Conservation (phyloP, 164 flowering plant genomes). For the Piper betle region DNA sequence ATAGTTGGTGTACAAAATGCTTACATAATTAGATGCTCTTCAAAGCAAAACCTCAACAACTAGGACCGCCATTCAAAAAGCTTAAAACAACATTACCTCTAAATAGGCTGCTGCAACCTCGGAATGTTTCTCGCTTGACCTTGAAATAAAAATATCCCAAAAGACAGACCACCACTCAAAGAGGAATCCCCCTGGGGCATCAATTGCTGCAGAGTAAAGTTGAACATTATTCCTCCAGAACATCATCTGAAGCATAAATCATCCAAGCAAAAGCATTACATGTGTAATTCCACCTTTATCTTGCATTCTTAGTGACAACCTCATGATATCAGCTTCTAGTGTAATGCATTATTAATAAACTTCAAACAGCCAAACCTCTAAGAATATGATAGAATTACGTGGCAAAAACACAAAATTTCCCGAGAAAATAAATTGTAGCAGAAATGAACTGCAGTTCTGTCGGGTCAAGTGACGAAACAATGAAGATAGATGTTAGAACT, state of each 20-base stretch:
- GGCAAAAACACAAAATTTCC: no score
- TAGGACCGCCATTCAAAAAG: neutral
- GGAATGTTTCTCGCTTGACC: slow-evolving; percentile 81
- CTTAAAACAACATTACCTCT: slow-evolving; percentile 29
- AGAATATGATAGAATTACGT: no score
- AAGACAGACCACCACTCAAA: slow-evolving; percentile 97
- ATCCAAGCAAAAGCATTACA: no score
- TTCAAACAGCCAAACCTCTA: no score
- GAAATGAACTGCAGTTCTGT: no score
- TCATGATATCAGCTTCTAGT: no score
- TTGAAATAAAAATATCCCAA: slow-evolving; percentile 85
- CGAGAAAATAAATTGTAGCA: no score
- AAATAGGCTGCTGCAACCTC: slow-evolving; percentile 78
- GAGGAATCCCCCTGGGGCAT: slow-evolving; percentile 90
- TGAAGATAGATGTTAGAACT: no score
- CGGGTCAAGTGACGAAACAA: no score
- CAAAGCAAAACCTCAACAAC: neutral
- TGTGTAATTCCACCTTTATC: no score
- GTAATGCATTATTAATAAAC: no score
- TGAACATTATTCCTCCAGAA: neutral
- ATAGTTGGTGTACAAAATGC: neutral
- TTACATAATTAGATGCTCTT: neutral
- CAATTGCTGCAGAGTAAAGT: slow-evolving; percentile 53
- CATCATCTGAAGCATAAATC: neutral
- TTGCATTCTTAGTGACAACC: no score